Evolutionary conservation across 2,329 filamentous ascomycete species (phyloP), one percentile per base, ranked within the genome.

Genomic region (Cadophora malorum): DNA sequence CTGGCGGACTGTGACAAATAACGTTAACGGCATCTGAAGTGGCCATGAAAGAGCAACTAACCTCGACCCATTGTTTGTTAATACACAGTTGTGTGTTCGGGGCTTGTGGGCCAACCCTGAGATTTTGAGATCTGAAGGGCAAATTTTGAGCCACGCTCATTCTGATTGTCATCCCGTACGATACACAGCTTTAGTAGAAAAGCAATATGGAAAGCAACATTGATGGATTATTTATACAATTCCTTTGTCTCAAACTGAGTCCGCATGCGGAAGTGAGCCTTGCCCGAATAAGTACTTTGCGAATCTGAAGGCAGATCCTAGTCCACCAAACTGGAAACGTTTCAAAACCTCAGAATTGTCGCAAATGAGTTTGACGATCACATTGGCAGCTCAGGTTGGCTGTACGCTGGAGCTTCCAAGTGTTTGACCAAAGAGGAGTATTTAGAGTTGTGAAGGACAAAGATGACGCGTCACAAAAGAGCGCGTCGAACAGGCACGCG

Each of bases 31-130:
- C 3, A 45, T 45, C 41, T 6, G 12, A 14, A 38, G 35, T 38
- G 35, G 35, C 12, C 4, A 8, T 1, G 21, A 4, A 14, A 28
- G 50, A 14, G 19, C 1, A 25, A 14, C 55, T 41, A 7, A 41
- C 33, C n/a, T 59, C 33, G 10, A 59, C 55, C 55, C 55, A 41
- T 25, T 59, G 33, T 41, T 28, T 41, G 35, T 59, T 28, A n/a
- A 59, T 35, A 23, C 33, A 59, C 21, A 59, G 19, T 14, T 23
- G n/a, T 12, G 25, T 21, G 45, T 19, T 59, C 9, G 5, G 6
- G 28, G 5, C 45, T 8, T 21, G 45, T 4, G n/a, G 2, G 19
- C 45, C 45, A 3, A 19, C 12, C n/a, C 45, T 49, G 1, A 9
- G 10, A 2, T 45, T 16, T 19, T 14, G 41, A 45, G 12, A 16